A percentile compares a stretch with the other conserved stretches of the same genome.
Conservation (phyloP, 306 rosid genomes). For the Ormosia semicastrata region DNA sequence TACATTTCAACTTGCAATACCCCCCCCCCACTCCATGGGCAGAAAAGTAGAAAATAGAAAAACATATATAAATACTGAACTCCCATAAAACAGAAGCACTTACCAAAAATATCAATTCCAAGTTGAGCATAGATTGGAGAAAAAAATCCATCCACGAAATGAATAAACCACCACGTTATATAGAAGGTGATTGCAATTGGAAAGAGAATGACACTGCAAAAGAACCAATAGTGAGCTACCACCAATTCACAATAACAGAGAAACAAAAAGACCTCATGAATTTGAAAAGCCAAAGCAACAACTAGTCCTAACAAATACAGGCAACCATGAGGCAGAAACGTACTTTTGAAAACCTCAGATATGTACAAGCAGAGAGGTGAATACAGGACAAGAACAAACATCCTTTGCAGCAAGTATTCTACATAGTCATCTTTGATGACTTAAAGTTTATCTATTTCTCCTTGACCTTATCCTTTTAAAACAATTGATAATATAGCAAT, state of each 20-base stretch:
- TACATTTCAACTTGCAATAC: not conserved
- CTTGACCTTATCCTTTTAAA: slow-evolving; percentile 2
- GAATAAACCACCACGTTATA: slow-evolving; percentile 95
- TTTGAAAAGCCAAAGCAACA: not conserved
- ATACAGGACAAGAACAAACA: not conserved
- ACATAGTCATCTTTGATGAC: not conserved
- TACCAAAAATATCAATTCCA: slow-evolving; percentile 87
- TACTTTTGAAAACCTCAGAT: not conserved
- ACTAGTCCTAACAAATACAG: not conserved
- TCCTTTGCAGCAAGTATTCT: not conserved
- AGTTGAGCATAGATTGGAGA: slow-evolving; percentile 89
- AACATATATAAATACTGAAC: not conserved
- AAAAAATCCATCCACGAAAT: slow-evolving; percentile 88
- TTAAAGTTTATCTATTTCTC: not conserved
- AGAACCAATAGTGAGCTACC: slow-evolving; percentile 29
- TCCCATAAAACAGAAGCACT: slow-evolving; percentile 21
- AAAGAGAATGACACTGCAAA: slow-evolving; percentile 85
- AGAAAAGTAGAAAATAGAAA: not conserved
- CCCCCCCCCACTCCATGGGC: not conserved
- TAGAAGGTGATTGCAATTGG: slow-evolving; percentile 93
- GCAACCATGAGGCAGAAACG: not conserved
- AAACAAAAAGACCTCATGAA: not conserved
- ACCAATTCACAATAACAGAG: not conserved
- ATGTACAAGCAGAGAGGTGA: not conserved
- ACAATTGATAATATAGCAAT: not conserved